A percentile compares a stretch with the other conserved stretches of the same genome.
Evolutionary conservation across 345 rosid genomes (phyloP).

Genomic region (Rhodamnia rubescens): DNA sequence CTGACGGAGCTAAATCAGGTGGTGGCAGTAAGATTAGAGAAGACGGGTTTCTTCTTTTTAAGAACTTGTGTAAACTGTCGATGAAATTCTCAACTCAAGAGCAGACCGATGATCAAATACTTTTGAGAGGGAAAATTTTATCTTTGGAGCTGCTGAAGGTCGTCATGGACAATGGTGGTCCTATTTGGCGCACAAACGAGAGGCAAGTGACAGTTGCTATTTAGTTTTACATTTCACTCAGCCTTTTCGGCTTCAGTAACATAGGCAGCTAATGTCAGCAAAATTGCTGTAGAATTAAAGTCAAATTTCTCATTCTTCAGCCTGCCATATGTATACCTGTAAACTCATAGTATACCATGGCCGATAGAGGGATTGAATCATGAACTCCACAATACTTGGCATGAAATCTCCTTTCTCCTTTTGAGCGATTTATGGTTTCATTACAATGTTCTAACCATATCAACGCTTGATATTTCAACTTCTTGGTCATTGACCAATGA

Average conservation of each 20-base stretch:
- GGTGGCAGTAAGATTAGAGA: conserved; percentile 64
- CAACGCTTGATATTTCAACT: neutral
- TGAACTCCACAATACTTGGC: neutral
- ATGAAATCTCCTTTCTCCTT: neutral
- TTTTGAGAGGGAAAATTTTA: conserved; percentile 78
- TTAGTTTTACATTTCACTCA: neutral
- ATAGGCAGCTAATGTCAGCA: neutral
- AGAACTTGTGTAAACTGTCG: conserved; percentile 80
- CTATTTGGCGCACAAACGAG: conserved; percentile 61
- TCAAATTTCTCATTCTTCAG: neutral
- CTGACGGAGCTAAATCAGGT: conserved; percentile 16
- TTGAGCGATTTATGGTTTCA: neutral
- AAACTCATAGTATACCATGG: neutral
- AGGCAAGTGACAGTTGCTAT: conserved; percentile 37
- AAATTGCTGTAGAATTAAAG: neutral
- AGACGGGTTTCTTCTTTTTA: conserved; percentile 77
- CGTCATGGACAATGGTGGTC: conserved; percentile 59
- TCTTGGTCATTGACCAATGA: neutral
- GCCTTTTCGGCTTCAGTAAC: neutral
- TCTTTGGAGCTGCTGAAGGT: conserved; percentile 84
- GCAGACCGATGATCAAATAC: conserved; percentile 84
- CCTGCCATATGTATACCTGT: neutral
- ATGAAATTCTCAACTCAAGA: conserved; percentile 93
- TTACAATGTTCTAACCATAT: neutral
- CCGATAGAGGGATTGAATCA: neutral